These are phyloP conservation scores for Aspergillus asperescens DNA, from an alignment of 495 filamentous ascomycete genomes.

Conservation along the genomic window DNA sequence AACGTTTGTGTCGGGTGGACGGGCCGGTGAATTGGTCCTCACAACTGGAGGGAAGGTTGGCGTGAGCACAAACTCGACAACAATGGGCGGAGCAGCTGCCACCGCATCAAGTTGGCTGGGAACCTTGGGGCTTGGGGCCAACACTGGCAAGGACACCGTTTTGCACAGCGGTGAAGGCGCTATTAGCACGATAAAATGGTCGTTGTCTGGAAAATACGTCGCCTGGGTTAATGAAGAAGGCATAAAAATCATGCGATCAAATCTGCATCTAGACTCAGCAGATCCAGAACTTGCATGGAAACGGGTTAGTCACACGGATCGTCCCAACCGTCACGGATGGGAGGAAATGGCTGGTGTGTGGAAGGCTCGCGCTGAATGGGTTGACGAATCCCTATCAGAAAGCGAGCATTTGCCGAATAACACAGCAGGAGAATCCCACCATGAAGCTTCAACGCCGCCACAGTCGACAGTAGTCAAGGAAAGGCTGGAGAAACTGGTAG, in stretches of 20 bases:
- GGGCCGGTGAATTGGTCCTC: slow-evolving; percentile 84
- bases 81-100: slow-evolving; percentile 69
- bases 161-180: slow-evolving; percentile 89
- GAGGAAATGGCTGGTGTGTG: slow-evolving; percentile 93
- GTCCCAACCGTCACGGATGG: slow-evolving; percentile 73
- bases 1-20: slow-evolving; percentile 82
- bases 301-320: slow-evolving; percentile 85
- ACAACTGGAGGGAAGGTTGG: slow-evolving; percentile 76
- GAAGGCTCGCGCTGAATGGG: slow-evolving; percentile 88
- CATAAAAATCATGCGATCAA: slow-evolving; percentile 94
- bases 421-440: slow-evolving; percentile 26
- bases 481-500: slow-evolving; percentile 69
- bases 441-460: slow-evolving; percentile 20
- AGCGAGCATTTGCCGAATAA: slow-evolving; percentile 46
- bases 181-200: slow-evolving; percentile 90
- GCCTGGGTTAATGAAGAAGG: slow-evolving; percentile 94
- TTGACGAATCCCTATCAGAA: slow-evolving; percentile 73
- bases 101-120: slow-evolving; percentile 89
- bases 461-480: slow-evolving; percentile 26
- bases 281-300: slow-evolving; percentile 88
- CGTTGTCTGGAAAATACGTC: slow-evolving; percentile 81
- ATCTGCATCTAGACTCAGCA: slow-evolving; percentile 69
- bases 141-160: slow-evolving; percentile 77
- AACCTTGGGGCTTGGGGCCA: slow-evolving; percentile 69
- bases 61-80: slow-evolving; percentile 72